Evolutionary conservation across 306 rosid species (phyloP), one percentile per base, ranked within the genome.

Genomic region (Abrus precatorius): DNA sequence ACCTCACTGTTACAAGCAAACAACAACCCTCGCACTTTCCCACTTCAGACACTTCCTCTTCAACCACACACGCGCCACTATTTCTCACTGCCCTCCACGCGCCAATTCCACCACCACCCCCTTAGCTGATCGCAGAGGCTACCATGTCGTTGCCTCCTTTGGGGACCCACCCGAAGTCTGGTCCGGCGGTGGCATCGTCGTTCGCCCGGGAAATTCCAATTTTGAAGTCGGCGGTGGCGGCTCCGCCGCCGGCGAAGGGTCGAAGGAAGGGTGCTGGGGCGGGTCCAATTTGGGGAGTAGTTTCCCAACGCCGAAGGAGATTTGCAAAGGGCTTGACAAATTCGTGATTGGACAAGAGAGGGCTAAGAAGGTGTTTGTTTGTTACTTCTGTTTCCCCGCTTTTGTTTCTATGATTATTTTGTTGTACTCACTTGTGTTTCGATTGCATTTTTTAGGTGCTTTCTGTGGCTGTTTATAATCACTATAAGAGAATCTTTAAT

Each of bases 241-340:
- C 0, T 87, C 89, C 20, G 91, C 87, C 28, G 45, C 84, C n/a
- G 95, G 92, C 6, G 97, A 90, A 2, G 90, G 85, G 40, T 41
- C 38, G 6, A 92, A 86, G 65, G 99, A 96, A 38, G 94, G 87
- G 44, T 59, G 85, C 55, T 92, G 98, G 98, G 99, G 97, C 67
- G 98, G 99, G 48, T 91, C 98, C 54, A 96, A 84, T 78, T 50
- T 93, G 76, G 98, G 99, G 40, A 75, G 78, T 72, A 82, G 32
- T 81, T 92, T 96, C 55, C 99, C 99, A n/a, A 93, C 97, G 33
- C 99, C 99, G 0, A 96, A 96, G 88, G 99, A 93, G 64, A 90
- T 96, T 70, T 88, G 93, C 40, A 89, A 86, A 65, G 99, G 97
- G 82, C 97, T 96, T 49, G 99, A 96, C 74, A 93, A 90, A 82